phyloP scores from a whole-genome alignment of 2,329 filamentous ascomycete species.

The Arthrobotrys entomopaga region DNA sequence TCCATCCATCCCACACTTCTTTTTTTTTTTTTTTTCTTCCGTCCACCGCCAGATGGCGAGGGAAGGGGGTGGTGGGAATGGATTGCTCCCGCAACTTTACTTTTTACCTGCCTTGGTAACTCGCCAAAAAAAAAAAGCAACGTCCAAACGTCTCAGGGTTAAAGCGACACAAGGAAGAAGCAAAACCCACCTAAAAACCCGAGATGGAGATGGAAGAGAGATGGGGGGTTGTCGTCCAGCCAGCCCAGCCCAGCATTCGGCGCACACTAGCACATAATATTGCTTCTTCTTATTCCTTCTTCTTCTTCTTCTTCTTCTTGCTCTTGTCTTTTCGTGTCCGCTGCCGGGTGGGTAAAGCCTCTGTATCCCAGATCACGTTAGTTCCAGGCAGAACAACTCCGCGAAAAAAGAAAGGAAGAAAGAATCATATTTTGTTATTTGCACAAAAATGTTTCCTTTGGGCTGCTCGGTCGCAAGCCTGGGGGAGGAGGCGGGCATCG shows the following conservation, averaged over 20 bases:
- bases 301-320: constrained; percentile 7
- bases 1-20: constrained; percentile 18
- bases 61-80: constrained; percentile 13
- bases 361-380: constrained; percentile 56
- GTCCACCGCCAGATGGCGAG: constrained; percentile 38
- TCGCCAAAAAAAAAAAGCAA: constrained; percentile 48
- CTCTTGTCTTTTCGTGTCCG: constrained; percentile 46
- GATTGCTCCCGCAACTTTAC: constrained; percentile 50
- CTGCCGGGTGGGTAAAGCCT: constrained; percentile 55
- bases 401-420: constrained; percentile 30
- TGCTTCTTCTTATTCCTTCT: too few relatives aligned
- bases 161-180: constrained; percentile 27
- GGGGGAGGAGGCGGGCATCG: background rate
- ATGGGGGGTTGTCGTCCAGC: constrained; percentile 3
- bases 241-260: constrained; percentile 34
- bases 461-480: background rate
- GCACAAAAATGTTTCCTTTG: constrained; percentile 4
- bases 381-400: constrained; percentile 41
- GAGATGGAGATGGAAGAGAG: constrained; percentile 13
- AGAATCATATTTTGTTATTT: background rate
- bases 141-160: constrained; percentile 41
- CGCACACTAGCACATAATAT: constrained; percentile 28
- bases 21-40: constrained; percentile 1
- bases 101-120: constrained; percentile 33
- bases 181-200: constrained; percentile 7